These are phyloP conservation scores for Trichophaea hybrida DNA, from an alignment of 2,329 filamentous ascomycete genomes.

Conservation along the genomic window DNA sequence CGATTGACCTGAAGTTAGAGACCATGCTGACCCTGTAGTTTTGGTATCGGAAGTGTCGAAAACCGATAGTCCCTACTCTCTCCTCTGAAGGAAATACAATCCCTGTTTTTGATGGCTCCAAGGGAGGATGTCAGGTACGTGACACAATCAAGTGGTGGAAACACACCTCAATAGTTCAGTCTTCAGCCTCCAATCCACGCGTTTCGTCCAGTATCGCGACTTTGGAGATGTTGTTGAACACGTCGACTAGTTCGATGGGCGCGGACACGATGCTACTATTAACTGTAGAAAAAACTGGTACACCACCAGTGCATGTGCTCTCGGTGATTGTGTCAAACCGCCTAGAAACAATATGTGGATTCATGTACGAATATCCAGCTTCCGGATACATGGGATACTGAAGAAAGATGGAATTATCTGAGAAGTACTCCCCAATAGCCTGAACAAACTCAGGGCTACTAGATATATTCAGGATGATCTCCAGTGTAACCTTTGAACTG, in stretches of 20 bases:
- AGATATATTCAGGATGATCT: neutral
- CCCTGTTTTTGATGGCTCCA: conserved; percentile 33
- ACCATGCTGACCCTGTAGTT: conserved; percentile 24
- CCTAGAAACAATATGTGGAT: conserved; percentile 12
- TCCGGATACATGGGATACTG: conserved; percentile 12
- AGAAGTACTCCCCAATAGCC: conserved; percentile 5
- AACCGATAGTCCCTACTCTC: conserved; percentile 26
- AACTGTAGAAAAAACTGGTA: neutral
- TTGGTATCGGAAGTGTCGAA: neutral
- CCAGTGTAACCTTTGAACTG: neutral
- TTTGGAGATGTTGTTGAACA: conserved; percentile 10
- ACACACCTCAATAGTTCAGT: conserved; percentile 3
- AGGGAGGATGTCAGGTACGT: too few species aligned
- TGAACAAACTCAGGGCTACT: neutral
- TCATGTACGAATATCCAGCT: conserved; percentile 6
- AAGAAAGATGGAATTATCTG: conserved; percentile 6
- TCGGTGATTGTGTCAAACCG: conserved; percentile 4
- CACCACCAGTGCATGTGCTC: conserved; percentile 4
- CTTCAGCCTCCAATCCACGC: conserved; percentile 23
- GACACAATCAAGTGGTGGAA: too few species aligned
- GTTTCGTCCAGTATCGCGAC: conserved; percentile 20
- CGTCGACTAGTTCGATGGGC: neutral
- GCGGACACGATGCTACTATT: neutral
- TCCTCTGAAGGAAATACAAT: conserved; percentile 32
- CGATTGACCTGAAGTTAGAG: conserved; percentile 23